A percentile compares a stretch with the other conserved stretches of the same genome.
These are phyloP conservation scores for Blumeriella jaapii DNA, from an alignment of 2,329 filamentous ascomycete species.

Conservation along the genomic window DNA sequence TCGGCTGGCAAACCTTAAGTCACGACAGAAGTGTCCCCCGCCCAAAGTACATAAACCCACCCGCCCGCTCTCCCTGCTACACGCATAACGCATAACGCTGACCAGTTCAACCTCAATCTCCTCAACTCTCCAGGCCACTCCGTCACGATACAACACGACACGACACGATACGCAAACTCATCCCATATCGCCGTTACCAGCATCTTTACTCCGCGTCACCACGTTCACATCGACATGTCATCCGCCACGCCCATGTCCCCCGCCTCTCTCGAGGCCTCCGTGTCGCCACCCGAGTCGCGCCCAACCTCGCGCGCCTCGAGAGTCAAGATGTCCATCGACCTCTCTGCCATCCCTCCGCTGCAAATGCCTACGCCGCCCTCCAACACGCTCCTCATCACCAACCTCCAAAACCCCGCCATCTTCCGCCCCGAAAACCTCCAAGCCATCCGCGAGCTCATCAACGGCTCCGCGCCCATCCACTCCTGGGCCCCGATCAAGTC, in stretches of 20 bases:
- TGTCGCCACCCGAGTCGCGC: constrained; percentile 18
- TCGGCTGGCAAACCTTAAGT: too few relatives aligned
- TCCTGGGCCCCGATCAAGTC: constrained; percentile 73
- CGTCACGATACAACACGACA: too few relatives aligned
- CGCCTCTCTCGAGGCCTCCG: constrained; percentile 13
- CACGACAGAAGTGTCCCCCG: neutral
- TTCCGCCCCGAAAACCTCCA: constrained; percentile 66
- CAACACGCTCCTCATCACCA: constrained; percentile 78
- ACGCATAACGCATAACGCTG: neutral
- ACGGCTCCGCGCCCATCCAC: constrained; percentile 58
- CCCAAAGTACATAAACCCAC: constrained; percentile 4
- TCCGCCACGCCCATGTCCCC: neutral
- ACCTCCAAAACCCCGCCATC: constrained; percentile 60
- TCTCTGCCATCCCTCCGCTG: constrained; percentile 59
- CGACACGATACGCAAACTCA: too few relatives aligned
- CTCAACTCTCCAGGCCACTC: too few relatives aligned
- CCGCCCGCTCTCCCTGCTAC: neutral
- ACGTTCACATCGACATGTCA: neutral
- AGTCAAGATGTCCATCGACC: constrained; percentile 54
- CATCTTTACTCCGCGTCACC: too few relatives aligned
- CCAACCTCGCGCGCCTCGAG: constrained; percentile 18
- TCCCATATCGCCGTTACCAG: too few relatives aligned
- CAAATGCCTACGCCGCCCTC: constrained; percentile 62
- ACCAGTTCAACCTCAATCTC: too few relatives aligned
- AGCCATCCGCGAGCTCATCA: constrained; percentile 60